Conservation (phyloP, 768 basidiomycete genomes). For the Kwoniella heveanensis region DNA sequence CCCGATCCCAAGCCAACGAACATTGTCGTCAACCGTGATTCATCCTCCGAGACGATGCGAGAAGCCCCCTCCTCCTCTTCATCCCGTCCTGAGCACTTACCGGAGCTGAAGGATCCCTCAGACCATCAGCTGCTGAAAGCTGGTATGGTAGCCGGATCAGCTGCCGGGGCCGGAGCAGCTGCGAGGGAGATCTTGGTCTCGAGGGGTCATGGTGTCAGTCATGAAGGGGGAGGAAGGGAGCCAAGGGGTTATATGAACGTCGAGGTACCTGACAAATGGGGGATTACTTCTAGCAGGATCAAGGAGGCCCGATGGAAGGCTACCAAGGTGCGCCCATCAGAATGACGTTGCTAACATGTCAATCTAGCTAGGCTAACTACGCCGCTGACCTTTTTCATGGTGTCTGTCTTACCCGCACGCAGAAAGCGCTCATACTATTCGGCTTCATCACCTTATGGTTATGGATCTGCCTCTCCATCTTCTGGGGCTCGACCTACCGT, state of each 20-base stretch:
- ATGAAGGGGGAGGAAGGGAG: slow-evolving; percentile 4
- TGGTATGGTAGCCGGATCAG: slow-evolving; percentile 15
- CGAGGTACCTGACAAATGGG: slow-evolving; percentile 16
- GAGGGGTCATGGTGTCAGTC: background rate
- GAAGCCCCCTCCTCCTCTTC: slow-evolving; percentile 1
- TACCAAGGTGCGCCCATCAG: slow-evolving; percentile 23
- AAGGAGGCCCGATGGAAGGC: slow-evolving; percentile 21
- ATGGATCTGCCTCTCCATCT: slow-evolving; percentile 42
- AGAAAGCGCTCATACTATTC: slow-evolving; percentile 26
- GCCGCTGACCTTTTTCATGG: too few relatives aligned
- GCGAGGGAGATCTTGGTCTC: slow-evolving; percentile 11
- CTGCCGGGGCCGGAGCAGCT: slow-evolving; percentile 22
- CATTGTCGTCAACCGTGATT: background rate
- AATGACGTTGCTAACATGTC: too few relatives aligned
- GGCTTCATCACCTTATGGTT: slow-evolving; percentile 35
- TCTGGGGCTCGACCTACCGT: slow-evolving; percentile 47
- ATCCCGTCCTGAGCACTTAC: background rate
- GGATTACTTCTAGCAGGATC: slow-evolving; percentile 13
- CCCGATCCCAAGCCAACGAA: background rate
- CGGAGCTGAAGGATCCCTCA: slow-evolving; percentile 16
- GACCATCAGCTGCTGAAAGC: slow-evolving; percentile 14
- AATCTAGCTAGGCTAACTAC: too few relatives aligned
- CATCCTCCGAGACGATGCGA: slow-evolving; percentile 15
- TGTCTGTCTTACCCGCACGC: background rate
- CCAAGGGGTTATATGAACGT: slow-evolving; percentile 20